Evolutionary conservation across 2,329 filamentous ascomycete genomes (phyloP).

Genomic region (Cytospora leucostoma): DNA sequence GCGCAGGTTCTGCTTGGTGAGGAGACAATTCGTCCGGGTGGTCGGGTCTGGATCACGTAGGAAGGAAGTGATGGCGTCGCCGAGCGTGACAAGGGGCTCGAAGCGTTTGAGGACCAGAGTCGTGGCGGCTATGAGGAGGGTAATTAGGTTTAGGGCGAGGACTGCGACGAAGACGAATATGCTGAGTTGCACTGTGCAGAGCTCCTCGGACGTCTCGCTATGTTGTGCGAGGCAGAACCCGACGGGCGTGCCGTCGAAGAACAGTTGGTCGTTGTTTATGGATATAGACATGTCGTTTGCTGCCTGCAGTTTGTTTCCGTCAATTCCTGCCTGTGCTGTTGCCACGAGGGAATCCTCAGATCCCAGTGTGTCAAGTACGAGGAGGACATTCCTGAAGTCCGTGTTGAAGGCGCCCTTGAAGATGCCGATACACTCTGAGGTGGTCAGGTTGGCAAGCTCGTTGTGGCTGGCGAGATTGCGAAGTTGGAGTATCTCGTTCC

Average conservation of each 20-base stretch:
- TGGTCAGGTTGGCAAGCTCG: slow-evolving; percentile 37
- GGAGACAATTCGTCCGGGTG: slow-evolving; percentile 47
- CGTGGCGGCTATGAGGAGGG: slow-evolving; percentile 37
- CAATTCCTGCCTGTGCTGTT: slow-evolving; percentile 29
- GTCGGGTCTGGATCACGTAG: slow-evolving; percentile 47
- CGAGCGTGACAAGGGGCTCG: slow-evolving; percentile 50
- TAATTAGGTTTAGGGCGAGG: slow-evolving; percentile 45
- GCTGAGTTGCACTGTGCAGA: slow-evolving; percentile 47
- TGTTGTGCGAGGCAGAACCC: slow-evolving; percentile 39
- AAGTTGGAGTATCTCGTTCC: slow-evolving; percentile 39
- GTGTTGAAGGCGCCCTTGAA: slow-evolving; percentile 38
- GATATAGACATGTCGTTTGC: slow-evolving; percentile 16
- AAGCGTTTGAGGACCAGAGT: slow-evolving; percentile 38
- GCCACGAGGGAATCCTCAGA: slow-evolving; percentile 40
- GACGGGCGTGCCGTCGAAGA: slow-evolving; percentile 33
- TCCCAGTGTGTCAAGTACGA: slow-evolving; percentile 37
- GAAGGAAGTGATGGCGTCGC: slow-evolving; percentile 54
- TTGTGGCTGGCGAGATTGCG: slow-evolving; percentile 37
- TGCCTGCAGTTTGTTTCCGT: slow-evolving; percentile 7
- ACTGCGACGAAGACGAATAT: slow-evolving; percentile 45
- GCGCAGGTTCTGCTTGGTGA: slow-evolving; percentile 49
- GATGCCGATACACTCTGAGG: slow-evolving; percentile 36
- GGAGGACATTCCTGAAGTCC: slow-evolving; percentile 39
- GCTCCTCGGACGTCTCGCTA: slow-evolving; percentile 23
- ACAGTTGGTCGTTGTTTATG: slow-evolving; percentile 21